These are phyloP conservation scores for Buddleja alternifolia DNA, from an alignment of 257 asterid genomes.

Conservation along the genomic window DNA sequence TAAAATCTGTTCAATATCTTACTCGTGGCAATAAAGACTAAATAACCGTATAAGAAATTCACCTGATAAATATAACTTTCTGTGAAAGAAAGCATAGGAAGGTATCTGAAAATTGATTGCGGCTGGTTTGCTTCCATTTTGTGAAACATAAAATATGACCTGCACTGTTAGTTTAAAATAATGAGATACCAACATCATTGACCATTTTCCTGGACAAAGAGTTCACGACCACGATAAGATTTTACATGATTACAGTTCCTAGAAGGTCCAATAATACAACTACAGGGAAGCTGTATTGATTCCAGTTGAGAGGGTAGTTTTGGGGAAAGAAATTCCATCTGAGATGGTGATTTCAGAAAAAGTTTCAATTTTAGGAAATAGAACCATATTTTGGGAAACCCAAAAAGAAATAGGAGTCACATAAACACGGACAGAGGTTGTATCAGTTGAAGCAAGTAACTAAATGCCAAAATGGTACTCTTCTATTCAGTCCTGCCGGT, in stretches of 20 bases:
- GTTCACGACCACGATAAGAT: conserved; percentile 21
- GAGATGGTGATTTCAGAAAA: no score
- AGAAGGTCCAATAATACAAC: not conserved
- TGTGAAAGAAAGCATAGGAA: conserved; percentile 85
- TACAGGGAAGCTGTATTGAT: not conserved
- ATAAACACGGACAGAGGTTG: no score
- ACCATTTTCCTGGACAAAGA: not conserved
- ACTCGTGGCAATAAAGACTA: conserved; percentile 5
- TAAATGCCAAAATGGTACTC: not conserved
- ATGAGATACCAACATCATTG: conserved; percentile 16
- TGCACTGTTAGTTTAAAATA: conserved; percentile 57
- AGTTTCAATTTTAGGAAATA: no score
- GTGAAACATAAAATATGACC: conserved; percentile 95
- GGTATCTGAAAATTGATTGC: conserved; percentile 62
- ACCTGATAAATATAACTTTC: conserved; percentile 98
- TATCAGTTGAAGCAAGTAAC: not conserved
- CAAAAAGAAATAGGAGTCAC: no score
- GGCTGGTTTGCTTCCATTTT: conserved; percentile 70
- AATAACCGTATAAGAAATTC: conserved; percentile 15
- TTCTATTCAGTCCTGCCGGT: not conserved
- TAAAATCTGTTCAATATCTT: not conserved
- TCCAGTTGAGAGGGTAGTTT: no score
- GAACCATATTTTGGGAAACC: no score
- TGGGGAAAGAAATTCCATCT: no score
- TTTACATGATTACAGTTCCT: not conserved